Evolutionary conservation across 2,329 filamentous ascomycete genomes (phyloP), one percentile per base, ranked within the genome.

Genomic region (Talaromyces sp.): DNA sequence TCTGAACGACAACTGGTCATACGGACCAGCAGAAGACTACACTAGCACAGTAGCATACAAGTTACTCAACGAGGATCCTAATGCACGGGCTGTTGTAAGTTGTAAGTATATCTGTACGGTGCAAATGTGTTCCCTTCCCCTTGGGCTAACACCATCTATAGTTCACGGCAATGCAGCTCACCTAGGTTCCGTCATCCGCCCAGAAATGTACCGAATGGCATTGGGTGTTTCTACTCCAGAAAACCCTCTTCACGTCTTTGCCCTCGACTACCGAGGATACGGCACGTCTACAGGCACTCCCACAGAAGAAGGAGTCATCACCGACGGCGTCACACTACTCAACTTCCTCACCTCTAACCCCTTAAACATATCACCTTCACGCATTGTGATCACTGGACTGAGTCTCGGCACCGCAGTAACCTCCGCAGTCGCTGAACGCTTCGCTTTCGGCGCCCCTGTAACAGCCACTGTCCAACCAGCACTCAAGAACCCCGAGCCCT

Each of bases 181-280:
- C 71, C 77, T 98, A 35, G 92, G 90, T 19, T 91, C 96, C 75
- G 88, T 87, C 66, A 85, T 88, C 74, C 87, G 94, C 16, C 89
- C 92, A 2, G 83, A 88, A 37, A 90, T 88, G 64, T 96, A 96
- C 75, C 91, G 93, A 70, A 84, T 88, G 52, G 81, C 97, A 48
- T 87, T 92, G 3, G 86, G 90, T 61, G 87, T 88, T 2, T 90
- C 90, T 1, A 85, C 84, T 0, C 88, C 82, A 0, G 82, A 85
- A 64, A 86, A 77, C 58, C 79, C 80, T 1, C 72, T 93, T 63
- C 93, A 97, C 73, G 85, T 97, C 52, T 82, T 97, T n/a, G 87
- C 92, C 45, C 88, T 97, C 71, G 93, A 97, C 81, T 97, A 97
- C 77, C 90, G 93, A 19, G 93, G 93, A 7, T 97, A 92, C 70